Evolutionary conservation across 23 red algal genomes (phyloP).

Genomic region (Porphyridium purpureum): DNA sequence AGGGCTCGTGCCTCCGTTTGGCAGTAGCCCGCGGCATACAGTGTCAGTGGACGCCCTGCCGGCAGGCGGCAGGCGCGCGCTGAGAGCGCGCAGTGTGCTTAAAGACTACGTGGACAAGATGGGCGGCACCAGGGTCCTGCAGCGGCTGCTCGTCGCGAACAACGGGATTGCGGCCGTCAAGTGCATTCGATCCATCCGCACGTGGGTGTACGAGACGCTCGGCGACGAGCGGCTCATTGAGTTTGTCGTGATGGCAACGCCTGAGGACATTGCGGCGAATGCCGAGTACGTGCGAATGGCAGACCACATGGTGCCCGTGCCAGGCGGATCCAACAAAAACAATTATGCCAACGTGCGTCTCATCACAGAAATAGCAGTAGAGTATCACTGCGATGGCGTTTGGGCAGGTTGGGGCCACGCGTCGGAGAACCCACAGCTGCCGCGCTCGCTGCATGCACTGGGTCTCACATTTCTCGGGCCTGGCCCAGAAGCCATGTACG

Average conservation of each 20-base stretch:
- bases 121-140: conserved; percentile 35
- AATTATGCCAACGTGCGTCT: conserved; percentile 99
- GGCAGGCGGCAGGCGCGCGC: no score
- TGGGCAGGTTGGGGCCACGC: conserved; percentile 99
- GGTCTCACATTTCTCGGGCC: conserved; percentile 88
- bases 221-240: conserved; percentile 63
- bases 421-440: conserved; percentile 88
- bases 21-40: no score
- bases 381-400: conserved; percentile 68
- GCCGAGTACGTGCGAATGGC: conserved; percentile 95
- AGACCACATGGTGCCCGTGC: conserved; percentile 78
- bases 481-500: conserved; percentile 50
- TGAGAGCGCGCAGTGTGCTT: no score
- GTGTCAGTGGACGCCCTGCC: no score
- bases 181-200: conserved; percentile 84
- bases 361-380: conserved; percentile 74
- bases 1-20: no score
- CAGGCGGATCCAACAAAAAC: conserved; percentile 82
- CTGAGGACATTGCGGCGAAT: conserved; percentile 94
- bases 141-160: conserved; percentile 86
- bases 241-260: conserved; percentile 94
- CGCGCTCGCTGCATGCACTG: conserved; percentile 19
- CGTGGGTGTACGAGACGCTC: conserved; percentile 93
- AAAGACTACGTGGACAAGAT: conserved; percentile 33
- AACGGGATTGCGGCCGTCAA: conserved; percentile 99